phyloP scores from a whole-genome alignment of 1,139 yeast species.

The Suhomyces taliae region DNA sequence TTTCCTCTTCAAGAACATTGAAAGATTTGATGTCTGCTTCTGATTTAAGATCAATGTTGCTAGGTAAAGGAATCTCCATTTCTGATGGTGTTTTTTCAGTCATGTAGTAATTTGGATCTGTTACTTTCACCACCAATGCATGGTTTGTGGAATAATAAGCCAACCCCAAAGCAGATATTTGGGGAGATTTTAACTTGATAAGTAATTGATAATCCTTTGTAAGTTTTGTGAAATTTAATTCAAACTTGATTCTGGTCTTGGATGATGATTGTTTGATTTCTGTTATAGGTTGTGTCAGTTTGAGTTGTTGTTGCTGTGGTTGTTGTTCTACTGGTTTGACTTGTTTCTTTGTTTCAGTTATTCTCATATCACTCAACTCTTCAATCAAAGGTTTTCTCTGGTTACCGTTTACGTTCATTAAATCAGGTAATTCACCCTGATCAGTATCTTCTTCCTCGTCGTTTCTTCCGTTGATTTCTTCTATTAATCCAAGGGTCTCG shows the following conservation, averaged over 20 bases:
- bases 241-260: constrained; percentile 3
- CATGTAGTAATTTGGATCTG: constrained; percentile 10
- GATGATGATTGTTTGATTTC: neutral
- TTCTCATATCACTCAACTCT: constrained; percentile 34
- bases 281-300: neutral
- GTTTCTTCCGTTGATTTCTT: constrained; percentile 27
- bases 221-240: constrained; percentile 11
- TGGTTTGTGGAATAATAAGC: constrained; percentile 3
- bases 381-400: constrained; percentile 35
- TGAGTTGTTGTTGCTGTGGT: neutral
- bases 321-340: neutral
- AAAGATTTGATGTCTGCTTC: constrained; percentile 3
- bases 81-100: constrained; percentile 3
- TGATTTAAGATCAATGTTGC: neutral
- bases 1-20: neutral
- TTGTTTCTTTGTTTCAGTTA: constrained; percentile 8
- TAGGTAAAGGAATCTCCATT: constrained; percentile 18
- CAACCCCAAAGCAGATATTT: neutral
- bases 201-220: constrained; percentile 9
- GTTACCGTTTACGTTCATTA: constrained; percentile 19
- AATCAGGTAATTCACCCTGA: constrained; percentile 18
- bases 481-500: constrained; percentile 44
- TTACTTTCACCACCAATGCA: constrained; percentile 1
- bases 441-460: constrained; percentile 18
- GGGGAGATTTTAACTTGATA: constrained; percentile 12